Conservation (phyloP, 2,329 filamentous ascomycete species). For the Botryosphaeria agaves region DNA sequence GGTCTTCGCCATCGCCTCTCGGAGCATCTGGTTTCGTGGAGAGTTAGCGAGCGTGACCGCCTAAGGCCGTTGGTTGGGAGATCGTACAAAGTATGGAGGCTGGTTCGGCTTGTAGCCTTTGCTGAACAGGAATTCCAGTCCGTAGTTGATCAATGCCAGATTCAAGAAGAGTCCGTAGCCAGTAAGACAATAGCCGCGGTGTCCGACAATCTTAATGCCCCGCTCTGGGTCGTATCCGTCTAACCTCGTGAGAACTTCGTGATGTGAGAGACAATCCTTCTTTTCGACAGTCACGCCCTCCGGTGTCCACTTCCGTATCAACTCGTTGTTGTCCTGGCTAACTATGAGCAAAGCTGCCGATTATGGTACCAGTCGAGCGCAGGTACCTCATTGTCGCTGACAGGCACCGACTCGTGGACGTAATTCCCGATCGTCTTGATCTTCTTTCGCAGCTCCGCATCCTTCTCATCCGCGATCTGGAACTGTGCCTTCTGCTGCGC, state of each 20-base stretch:
- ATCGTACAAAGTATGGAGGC: conserved; percentile 55
- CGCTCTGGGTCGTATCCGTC: conserved; percentile 89
- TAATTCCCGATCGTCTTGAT: conserved; percentile 76
- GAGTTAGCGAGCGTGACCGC: neutral
- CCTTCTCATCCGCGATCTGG: conserved; percentile 59
- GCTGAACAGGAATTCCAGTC: conserved; percentile 68
- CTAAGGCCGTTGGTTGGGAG: neutral
- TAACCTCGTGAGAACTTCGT: conserved; percentile 76
- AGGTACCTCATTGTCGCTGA: conserved; percentile 66
- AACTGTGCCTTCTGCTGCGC: conserved; percentile 69
- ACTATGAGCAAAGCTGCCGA: too few relatives aligned
- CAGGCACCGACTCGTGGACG: conserved; percentile 74
- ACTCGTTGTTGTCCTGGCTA: conserved; percentile 60
- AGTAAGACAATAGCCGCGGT: conserved; percentile 83
- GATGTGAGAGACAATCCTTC: conserved; percentile 68
- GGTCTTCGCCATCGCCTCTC: conserved; percentile 94
- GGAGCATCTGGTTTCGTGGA: conserved; percentile 53
- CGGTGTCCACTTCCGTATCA: conserved; percentile 66
- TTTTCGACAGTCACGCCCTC: conserved; percentile 58
- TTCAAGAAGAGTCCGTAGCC: conserved; percentile 85
- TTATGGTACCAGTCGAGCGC: too few relatives aligned
- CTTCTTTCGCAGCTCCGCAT: conserved; percentile 55
- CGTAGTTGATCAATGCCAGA: conserved; percentile 88
- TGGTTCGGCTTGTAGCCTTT: conserved; percentile 45
- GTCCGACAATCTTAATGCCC: conserved; percentile 84